These are phyloP conservation scores for Pholiota microspora DNA, from an alignment of 768 basidiomycete genomes.

Conservation along the genomic window DNA sequence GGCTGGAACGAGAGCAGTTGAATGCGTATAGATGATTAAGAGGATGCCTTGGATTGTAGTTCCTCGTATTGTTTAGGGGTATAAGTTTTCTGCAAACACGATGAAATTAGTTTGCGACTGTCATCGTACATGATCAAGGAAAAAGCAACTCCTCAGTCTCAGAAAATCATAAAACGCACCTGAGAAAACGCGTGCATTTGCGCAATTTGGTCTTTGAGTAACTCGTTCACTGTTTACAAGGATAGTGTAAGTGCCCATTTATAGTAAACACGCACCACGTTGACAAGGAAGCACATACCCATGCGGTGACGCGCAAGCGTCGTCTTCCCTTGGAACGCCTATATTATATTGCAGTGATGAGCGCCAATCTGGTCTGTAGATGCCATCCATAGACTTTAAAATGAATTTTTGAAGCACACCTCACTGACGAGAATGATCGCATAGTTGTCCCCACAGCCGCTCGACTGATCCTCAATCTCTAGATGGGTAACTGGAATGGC, in stretches of 20 bases:
- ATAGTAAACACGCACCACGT: background rate
- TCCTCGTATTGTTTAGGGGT: conserved; percentile 67
- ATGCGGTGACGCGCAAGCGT: conserved; percentile 76
- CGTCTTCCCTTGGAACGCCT: conserved; percentile 78
- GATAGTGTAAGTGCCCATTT: background rate
- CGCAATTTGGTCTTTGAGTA: conserved; percentile 70
- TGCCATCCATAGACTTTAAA: background rate
- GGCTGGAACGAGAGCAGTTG: too few species aligned
- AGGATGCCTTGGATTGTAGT: conserved; percentile 33
- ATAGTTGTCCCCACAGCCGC: conserved; percentile 81
- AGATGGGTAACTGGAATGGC: conserved; percentile 65
- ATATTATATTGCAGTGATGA: background rate
- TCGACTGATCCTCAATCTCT: conserved; percentile 75
- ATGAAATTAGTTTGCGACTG: background rate
- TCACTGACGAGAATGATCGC: conserved; percentile 75
- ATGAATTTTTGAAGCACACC: conserved; percentile 32
- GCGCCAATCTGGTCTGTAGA: background rate
- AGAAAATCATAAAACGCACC: conserved; percentile 39
- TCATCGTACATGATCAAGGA: too few species aligned
- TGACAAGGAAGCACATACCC: conserved; percentile 42
- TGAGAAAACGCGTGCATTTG: conserved; percentile 90
- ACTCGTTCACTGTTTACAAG: conserved; percentile 61
- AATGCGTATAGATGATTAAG: background rate
- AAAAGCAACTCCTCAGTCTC: too few species aligned
- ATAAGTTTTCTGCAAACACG: conserved; percentile 57